These are phyloP conservation scores for Pseudogymnoascus sp. DNA, from an alignment of 2,329 filamentous ascomycete genomes.

Conservation along the genomic window DNA sequence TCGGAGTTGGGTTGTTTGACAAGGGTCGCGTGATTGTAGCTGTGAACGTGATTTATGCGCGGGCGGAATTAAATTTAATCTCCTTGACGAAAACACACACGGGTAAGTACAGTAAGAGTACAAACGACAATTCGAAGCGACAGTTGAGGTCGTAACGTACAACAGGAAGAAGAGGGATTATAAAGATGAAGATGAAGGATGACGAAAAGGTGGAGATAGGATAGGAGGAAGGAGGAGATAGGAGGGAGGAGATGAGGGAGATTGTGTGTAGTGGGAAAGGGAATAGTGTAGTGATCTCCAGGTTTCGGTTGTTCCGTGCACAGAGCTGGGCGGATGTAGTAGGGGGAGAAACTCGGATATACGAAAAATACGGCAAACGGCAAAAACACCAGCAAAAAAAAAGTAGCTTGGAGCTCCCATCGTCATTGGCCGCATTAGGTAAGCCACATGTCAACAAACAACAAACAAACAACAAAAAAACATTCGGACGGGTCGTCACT, in stretches of 20 bases:
- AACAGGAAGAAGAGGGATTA: neutral
- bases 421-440: neutral
- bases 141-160: neutral
- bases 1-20: neutral
- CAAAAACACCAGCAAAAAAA: neutral
- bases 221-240: neutral
- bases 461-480: neutral
- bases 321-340: neutral
- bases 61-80: neutral
- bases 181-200: neutral
- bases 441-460: neutral
- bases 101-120: neutral
- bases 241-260: neutral
- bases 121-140: neutral
- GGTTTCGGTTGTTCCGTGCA: neutral
- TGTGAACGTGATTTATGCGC: neutral
- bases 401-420: neutral
- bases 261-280: neutral
- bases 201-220: neutral
- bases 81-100: neutral
- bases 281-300: neutral
- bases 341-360: neutral
- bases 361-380: neutral
- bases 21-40: neutral
- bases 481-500: neutral